These are phyloP conservation scores for Cucumis sativus DNA, from an alignment of 306 rosid genomes.

Conservation along the genomic window Cucumber_9930_V3 NC_026658.2:26154001-26154500, in stretches of 20 bases:
- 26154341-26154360: neutral
- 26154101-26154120: neutral
- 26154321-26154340: neutral
- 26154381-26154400: neutral
- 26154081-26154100: neutral
- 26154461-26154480: neutral
- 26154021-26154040: neutral
- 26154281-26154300: neutral
- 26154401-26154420: neutral
- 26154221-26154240: neutral
- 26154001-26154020: neutral
- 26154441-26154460: neutral
- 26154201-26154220: neutral
- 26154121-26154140: neutral
- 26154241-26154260: neutral
- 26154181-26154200: neutral
- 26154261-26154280: neutral
- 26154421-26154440: neutral
- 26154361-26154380: neutral
- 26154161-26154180: neutral
- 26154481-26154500: neutral
- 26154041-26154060: neutral
- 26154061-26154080: neutral
- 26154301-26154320: neutral
- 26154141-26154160: neutral